Percentiles rank a stretch among this genome's conserved stretches.
phyloP scores from a whole-genome alignment of 768 basidiomycete genomes.

The Chiua virens region DNA sequence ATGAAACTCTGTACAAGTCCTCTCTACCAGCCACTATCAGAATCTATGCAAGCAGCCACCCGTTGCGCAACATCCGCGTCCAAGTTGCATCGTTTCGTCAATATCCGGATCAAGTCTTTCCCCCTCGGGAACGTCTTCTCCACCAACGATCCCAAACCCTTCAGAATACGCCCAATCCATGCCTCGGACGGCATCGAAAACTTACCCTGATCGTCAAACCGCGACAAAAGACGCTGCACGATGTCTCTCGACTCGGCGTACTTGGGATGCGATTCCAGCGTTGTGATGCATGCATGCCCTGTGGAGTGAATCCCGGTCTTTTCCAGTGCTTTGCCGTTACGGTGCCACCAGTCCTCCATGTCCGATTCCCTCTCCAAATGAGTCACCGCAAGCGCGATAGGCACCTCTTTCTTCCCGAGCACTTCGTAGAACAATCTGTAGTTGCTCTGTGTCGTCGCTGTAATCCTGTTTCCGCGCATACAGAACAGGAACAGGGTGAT shows the following conservation, averaged over 20 bases:
- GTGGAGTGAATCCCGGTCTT: conserved; percentile 19
- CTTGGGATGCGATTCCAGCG: conserved; percentile 24
- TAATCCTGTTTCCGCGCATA: conserved; percentile 39
- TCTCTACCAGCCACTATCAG: conserved; percentile 3
- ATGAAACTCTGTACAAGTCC: too few species aligned
- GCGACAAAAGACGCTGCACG: conserved; percentile 18
- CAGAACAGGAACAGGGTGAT: conserved; percentile 42
- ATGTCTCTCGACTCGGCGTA: conserved; percentile 30
- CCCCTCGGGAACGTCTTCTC: conserved; percentile 20
- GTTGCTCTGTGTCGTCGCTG: conserved; percentile 24
- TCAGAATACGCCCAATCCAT: conserved; percentile 27
- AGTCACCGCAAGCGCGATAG: conserved; percentile 39
- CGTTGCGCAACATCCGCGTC: conserved; percentile 22
- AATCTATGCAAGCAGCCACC: conserved; percentile 21
- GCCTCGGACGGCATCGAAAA: conserved; percentile 30
- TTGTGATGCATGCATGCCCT: conserved; percentile 34
- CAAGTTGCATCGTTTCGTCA: conserved; percentile 29
- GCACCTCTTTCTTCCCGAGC: conserved; percentile 35
- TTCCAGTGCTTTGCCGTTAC: conserved; percentile 22
- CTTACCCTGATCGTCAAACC: conserved; percentile 27
- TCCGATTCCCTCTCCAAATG: conserved; percentile 36
- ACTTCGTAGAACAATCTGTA: conserved; percentile 26
- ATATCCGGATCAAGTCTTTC: conserved; percentile 23
- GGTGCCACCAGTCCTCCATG: conserved; percentile 36
- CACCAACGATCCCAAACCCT: conserved; percentile 19